Base-by-base conservation (phyloP, 805 yeast genomes). In the Osmozyma mogii region DNA sequence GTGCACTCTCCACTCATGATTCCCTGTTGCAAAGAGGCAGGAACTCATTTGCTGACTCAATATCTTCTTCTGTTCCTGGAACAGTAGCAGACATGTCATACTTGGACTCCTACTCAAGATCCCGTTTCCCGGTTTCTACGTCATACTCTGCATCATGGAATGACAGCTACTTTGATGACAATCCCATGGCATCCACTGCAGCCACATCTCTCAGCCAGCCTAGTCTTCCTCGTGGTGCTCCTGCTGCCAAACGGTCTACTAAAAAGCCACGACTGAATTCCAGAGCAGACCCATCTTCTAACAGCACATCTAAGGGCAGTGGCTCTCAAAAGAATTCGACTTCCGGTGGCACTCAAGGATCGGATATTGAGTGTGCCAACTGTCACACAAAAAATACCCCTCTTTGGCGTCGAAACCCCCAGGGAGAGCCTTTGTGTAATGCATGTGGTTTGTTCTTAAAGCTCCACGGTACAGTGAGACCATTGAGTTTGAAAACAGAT, bases 341-440 rank as follows among this genome's bases (percentile, higher is more conserved):
- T 10, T 18, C 21, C 25, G 13, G 21, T 29, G 14, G 9, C 27
- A 4, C 21, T 25, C 10, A 15, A 9, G 29, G 25, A 13, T 30
- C 34, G 13, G 33, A 44, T 20, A 49, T 52, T 4, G 48, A 59
- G 17, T 89, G 97, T 56, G 78, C 89, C 11, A 89, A 89, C 56
- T 89, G 98, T 56, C 78, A 81, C 47, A 89, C 98, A 0, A 75
- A 71, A 39, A 87, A 94, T 11, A 89, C 98, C 0, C 98, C 98
- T 1, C 56, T 89, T 11, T 89, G 98, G 98, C 66, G 98, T 44
- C 68, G 96, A 28, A 84, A 85, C 45, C 87, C 94, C 0, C 84
- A 83, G 35, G 96, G 96, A 2, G 80, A 84, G 47, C 94, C 96
- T 0, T 61, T 89, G 35, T 89, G 97, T 59, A 89, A 89, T 54